Evolutionary conservation across 106 monocot genomes (phyloP).

Genomic region (Acorus calamus): DNA sequence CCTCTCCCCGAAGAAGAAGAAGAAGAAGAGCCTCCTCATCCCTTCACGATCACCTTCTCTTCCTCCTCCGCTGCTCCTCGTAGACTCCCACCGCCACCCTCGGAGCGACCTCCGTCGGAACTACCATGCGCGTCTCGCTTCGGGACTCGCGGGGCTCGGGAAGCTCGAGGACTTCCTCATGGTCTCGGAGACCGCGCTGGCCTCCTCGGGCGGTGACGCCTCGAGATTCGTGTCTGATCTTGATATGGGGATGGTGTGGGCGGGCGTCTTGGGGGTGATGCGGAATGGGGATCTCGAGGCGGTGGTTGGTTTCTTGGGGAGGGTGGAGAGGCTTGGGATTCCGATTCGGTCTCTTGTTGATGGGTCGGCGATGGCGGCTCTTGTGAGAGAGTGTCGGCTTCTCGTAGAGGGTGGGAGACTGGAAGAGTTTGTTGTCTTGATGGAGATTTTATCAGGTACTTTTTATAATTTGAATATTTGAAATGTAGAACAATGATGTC

Average conservation of each 20-base stretch:
- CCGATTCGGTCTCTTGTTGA: slow-evolving; percentile 31
- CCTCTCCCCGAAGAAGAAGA: no score
- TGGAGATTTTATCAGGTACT: slow-evolving; percentile 57
- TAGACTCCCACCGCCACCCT: not conserved
- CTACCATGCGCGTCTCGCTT: slow-evolving; percentile 49
- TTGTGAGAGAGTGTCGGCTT: slow-evolving; percentile 28
- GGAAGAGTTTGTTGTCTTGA: slow-evolving; percentile 47
- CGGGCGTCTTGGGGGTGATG: slow-evolving; percentile 19
- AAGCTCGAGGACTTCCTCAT: slow-evolving; percentile 33
- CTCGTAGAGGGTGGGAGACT: slow-evolving; percentile 26
- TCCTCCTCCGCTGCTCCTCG: not conserved
- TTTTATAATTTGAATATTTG: not conserved
- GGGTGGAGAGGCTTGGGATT: slow-evolving; percentile 36
- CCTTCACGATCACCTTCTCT: slow-evolving; percentile 7
- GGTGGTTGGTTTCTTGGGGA: slow-evolving; percentile 42
- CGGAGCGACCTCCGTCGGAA: slow-evolving; percentile 12
- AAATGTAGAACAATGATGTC: not conserved
- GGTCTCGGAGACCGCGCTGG: slow-evolving; percentile 40
- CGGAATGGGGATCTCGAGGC: slow-evolving; percentile 16
- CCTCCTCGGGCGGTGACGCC: slow-evolving; percentile 4
- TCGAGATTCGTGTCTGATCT: no score
- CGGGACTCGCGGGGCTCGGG: slow-evolving; percentile 32
- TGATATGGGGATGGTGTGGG: not conserved
- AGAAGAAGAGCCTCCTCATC: no score
- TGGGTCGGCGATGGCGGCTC: slow-evolving; percentile 16